Evolutionary conservation across 306 rosid species (phyloP), one percentile per base, ranked within the genome.

Genomic region (Glycyrrhiza uralensis): DNA sequence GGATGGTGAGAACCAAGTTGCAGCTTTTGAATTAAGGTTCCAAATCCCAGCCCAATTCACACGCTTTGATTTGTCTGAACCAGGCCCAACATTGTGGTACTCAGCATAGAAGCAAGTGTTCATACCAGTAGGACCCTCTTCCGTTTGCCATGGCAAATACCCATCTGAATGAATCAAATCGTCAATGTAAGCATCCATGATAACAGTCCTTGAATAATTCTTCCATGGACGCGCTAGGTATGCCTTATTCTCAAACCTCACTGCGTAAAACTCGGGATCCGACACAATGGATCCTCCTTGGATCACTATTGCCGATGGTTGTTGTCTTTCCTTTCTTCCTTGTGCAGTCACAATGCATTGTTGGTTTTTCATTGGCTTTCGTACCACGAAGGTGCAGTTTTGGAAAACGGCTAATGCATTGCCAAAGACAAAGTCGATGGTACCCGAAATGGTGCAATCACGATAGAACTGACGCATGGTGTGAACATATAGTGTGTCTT

Each of bases 381-480:
- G 54, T 2, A 91, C 79, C 29, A 81, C 14, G 49, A 91, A 91
- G 1, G 72, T 86, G 81, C 96, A 91, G 76, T 79, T 80, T 38
- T 91, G 96, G 88, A 91, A 85, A 30, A 89, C 50, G 0, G 81
- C 60, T 2, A 49, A 3, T 0, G 93, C 79, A 15, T 87, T 90
- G 0, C 97, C 97, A 1, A 91, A 89, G 5, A 91, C 52, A 11
- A 89, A 91, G 76, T 91, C 96, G 13, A 89, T 81, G 42, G 97
- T 88, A 3, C 96, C 97, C 0, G 96, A 87, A 54, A 91, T 36
- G 19, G 61, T 74, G 79, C 93, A 89, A 4, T 91, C 93, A 0
- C 84, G 44, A 66, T 89, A 91, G 85, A 76, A 91, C 15, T 91
- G 97, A 19, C 96, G 88, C 75, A 78, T 55, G 36, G 89, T 57